These are phyloP conservation scores for Melaleuca quinquenervia DNA, from an alignment of 345 rosid species.

Conservation along the genomic window DNA sequence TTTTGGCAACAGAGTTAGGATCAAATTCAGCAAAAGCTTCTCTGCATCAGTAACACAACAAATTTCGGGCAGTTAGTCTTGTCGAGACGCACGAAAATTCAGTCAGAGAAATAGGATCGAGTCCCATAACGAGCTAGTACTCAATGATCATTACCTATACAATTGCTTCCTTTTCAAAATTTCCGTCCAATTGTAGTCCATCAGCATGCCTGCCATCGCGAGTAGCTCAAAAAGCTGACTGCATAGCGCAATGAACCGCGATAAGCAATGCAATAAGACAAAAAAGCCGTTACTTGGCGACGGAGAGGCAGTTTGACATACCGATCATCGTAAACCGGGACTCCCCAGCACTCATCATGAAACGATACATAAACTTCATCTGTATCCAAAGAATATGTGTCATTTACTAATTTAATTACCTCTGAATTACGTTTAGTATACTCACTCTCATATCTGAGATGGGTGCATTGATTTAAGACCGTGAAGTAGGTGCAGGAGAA, in stretches of 20 bases:
- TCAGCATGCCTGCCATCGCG: conserved; percentile 83
- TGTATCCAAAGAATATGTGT: conserved; percentile 14
- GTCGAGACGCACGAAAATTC: not conserved
- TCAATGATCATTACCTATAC: conserved; percentile 32
- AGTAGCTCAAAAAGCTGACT: conserved; percentile 89
- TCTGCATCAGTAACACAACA: conserved; percentile 12
- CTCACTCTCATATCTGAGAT: not conserved
- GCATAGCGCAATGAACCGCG: not conserved
- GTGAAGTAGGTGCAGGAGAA: not conserved
- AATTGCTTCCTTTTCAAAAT: conserved; percentile 64
- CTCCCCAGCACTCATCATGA: conserved; percentile 98
- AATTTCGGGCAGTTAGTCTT: not conserved
- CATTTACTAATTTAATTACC: not conserved
- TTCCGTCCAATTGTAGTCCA: conserved; percentile 98
- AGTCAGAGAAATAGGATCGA: not conserved
- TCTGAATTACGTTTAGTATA: not conserved
- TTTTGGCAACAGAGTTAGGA: conserved; percentile 59
- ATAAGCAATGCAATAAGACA: not conserved
- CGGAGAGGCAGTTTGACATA: conserved; percentile 13
- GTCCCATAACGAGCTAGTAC: not conserved
- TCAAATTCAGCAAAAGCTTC: conserved; percentile 75
- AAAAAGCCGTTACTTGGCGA: not conserved
- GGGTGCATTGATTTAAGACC: not conserved
- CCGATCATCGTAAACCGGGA: conserved; percentile 88
- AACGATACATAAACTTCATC: conserved; percentile 75